Percentiles rank a stretch among this genome's conserved stretches.
phyloP scores from a whole-genome alignment of 768 basidiomycete species.

The Agrocybe chaxingu region DNA sequence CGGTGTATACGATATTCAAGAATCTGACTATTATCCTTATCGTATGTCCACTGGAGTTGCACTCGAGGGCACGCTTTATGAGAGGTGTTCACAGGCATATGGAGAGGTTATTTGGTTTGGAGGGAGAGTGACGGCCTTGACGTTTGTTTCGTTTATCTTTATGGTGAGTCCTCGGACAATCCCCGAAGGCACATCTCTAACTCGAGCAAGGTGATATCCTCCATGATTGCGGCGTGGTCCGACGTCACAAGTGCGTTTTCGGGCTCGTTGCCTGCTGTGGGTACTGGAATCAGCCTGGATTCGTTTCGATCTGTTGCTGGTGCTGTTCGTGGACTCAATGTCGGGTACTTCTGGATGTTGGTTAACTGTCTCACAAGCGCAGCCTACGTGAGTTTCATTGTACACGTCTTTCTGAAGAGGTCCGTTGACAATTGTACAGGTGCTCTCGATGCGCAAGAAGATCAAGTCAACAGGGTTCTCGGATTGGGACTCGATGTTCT shows the following conservation, averaged over 20 bases:
- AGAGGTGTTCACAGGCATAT: conserved; percentile 63
- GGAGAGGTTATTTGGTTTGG: conserved; percentile 98
- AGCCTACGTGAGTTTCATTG: conserved; percentile 64
- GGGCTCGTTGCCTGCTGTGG: conserved; percentile 31
- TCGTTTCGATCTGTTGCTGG: conserved; percentile 39
- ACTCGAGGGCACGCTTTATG: conserved; percentile 1
- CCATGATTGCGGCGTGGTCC: conserved; percentile 94
- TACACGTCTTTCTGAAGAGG: not conserved
- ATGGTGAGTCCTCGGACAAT: conserved; percentile 58
- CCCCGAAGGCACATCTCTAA: not conserved
- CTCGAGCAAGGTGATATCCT: conserved; percentile 73
- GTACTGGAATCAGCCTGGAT: conserved; percentile 29
- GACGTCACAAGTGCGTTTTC: conserved; percentile 60
- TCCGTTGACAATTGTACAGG: conserved; percentile 40
- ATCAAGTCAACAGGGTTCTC: conserved; percentile 95
- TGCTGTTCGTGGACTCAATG: conserved; percentile 52
- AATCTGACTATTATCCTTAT: conserved; percentile 99
- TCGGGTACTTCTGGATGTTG: conserved; percentile 97
- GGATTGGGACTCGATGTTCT: conserved; percentile 99
- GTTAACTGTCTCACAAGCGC: conserved; percentile 89
- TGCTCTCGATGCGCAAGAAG: conserved; percentile 92
- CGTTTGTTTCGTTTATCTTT: conserved; percentile 84
- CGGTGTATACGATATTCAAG: conserved; percentile 99
- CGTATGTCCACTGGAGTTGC: conserved; percentile 39
- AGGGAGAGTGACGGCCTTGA: conserved; percentile 81